These are phyloP conservation scores for Polychytrium aggregatum DNA, from an alignment of 192 early-diverging fungal genomes.

Conservation along the genomic window DNA sequence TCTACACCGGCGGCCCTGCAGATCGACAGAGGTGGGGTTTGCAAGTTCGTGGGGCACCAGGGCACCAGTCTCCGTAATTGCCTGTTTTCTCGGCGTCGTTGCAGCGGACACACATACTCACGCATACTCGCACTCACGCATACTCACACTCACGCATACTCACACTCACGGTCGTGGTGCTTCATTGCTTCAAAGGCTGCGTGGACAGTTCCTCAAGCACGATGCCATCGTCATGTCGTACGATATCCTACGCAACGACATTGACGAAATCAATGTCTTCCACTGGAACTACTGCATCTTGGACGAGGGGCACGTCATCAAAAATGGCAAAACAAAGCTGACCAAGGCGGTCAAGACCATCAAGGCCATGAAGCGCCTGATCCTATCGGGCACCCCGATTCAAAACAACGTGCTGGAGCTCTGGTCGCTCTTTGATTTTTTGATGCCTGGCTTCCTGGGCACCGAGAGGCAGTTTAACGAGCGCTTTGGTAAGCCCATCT, in stretches of 20 bases:
- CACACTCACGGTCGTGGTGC: no score
- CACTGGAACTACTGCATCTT: conserved; percentile 92
- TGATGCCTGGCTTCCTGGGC: conserved; percentile 98
- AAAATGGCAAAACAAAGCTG: conserved; percentile 87
- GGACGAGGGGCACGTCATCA: conserved; percentile 98
- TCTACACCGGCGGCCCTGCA: conserved; percentile 73
- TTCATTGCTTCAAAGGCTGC: no score
- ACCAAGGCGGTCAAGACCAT: conserved; percentile 89
- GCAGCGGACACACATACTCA: no score
- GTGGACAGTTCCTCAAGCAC: conserved; percentile 43
- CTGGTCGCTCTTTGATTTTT: conserved; percentile 96
- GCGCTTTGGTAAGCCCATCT: conserved; percentile 83
- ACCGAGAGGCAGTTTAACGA: conserved; percentile 93
- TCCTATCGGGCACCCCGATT: conserved; percentile 95
- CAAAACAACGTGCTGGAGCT: conserved; percentile 97
- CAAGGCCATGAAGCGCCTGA: conserved; percentile 70
- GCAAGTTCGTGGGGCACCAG: no score
- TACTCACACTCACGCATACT: no score
- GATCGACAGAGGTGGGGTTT: conserved; percentile 53
- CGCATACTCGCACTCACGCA: no score
- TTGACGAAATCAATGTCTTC: conserved; percentile 59
- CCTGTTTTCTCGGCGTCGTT: no score
- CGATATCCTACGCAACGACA: conserved; percentile 92
- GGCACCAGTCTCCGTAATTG: no score
- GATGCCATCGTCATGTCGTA: conserved; percentile 92